Evolutionary conservation across 2,329 filamentous ascomycete species (phyloP), one percentile per base, ranked within the genome.

Genomic region (Sporothrix luriei): DNA sequence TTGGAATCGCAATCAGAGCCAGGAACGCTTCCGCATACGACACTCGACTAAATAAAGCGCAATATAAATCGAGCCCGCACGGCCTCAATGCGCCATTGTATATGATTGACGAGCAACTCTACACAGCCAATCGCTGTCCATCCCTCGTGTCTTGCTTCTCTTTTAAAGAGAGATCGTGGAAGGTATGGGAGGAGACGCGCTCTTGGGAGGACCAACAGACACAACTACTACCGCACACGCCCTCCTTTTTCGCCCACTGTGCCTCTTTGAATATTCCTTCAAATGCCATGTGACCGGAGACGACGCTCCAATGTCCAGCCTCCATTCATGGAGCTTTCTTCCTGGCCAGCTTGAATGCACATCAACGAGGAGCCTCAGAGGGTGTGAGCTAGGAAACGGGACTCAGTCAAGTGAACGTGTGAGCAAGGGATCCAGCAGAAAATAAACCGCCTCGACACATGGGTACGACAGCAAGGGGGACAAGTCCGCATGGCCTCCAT

Each of bases 41-140:
- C 61, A 11, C 43, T 29, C 61, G 61, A 33, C 43, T 49, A 64
- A 33, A 49, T 64, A 49, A n/a, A 64, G 40, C 49, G 24, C 43
- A 64, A 49, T 49, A 13, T 14, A 49, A 49, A n/a, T 24, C 11
- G 38, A 62, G 21, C 26, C 21, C 13, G 38, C 57, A 26, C 57
- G 57, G 38, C 38, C 57, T 10, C 13, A 38, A 24, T 24, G 40
- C 21, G 19, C 43, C 55, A 33, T 33, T 7, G 33, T 14, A 43
- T 14, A 43, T 13, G 14, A 10, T 4, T 43, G 14, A 11, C 13
- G 40, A 11, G 38, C 10, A 62, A 62, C 21, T 49, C 43, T 64
- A 43, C 43, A 64, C 24, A 33, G 43, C 13, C 24, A 64, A 64
- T 64, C 16, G 21, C 43, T 24, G 7, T 6, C 43, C 61, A 33